These are phyloP conservation scores for Saxophila tyrrhenica DNA, from an alignment of 495 filamentous ascomycete genomes.

Conservation along the genomic window DNA sequence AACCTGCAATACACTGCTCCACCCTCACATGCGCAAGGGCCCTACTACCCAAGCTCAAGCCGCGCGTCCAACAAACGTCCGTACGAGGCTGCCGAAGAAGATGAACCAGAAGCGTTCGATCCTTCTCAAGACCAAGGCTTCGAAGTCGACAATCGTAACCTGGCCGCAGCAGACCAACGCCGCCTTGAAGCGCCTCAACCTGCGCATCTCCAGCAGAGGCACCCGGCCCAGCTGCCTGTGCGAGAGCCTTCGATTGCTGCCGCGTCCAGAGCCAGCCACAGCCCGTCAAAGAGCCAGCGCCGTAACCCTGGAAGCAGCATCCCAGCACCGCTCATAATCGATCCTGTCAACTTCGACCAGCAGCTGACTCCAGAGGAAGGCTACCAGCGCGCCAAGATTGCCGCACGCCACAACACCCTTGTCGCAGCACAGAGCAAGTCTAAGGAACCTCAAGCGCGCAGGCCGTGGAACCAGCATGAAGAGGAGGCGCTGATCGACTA, in stretches of 20 bases:
- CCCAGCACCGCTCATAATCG: neutral
- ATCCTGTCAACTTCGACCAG: slow-evolving; percentile 4
- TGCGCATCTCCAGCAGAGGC: slow-evolving; percentile 4
- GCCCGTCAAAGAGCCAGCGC: slow-evolving; percentile 10
- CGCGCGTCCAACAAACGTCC: slow-evolving; percentile 12
- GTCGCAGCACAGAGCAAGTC: neutral
- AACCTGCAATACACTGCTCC: neutral
- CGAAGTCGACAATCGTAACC: slow-evolving; percentile 18
- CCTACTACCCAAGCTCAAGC: slow-evolving; percentile 5
- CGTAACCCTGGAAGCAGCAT: slow-evolving; percentile 17
- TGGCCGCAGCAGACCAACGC: slow-evolving; percentile 5
- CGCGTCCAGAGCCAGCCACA: neutral
- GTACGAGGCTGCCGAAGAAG: neutral
- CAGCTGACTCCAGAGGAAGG: neutral
- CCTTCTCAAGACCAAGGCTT: slow-evolving; percentile 22
- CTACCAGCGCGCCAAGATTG: slow-evolving; percentile 16
- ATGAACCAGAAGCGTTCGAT: slow-evolving; percentile 14
- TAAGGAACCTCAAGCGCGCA: slow-evolving; percentile 35
- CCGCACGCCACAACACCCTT: slow-evolving; percentile 18
- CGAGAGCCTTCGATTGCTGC: neutral
- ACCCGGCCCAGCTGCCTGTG: neutral
- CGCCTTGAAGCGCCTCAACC: slow-evolving; percentile 2
- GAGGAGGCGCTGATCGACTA: slow-evolving; percentile 37
- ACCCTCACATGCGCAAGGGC: slow-evolving; percentile 16
- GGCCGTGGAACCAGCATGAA: slow-evolving; percentile 38